Evolutionary conservation across 176 grass and related monocot species (phyloP).

Genomic region (Rhynchospora pubera): DNA sequence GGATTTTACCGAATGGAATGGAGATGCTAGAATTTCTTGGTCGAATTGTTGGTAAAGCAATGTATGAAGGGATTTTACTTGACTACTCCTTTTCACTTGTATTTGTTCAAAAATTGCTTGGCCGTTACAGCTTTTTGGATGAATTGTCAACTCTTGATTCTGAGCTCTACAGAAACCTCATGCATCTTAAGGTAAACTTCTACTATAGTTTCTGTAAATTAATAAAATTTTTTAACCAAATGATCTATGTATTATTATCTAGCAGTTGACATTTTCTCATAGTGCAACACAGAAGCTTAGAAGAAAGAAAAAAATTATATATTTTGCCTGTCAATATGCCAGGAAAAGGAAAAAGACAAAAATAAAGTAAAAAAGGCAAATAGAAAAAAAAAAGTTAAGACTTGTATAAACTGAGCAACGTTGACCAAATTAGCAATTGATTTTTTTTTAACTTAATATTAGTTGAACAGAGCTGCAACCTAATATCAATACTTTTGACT

Average conservation of each 20-base stretch:
- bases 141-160: conserved; percentile 89
- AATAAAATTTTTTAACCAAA: not conserved
- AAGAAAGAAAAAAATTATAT: not conserved
- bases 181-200: conserved; percentile 73
- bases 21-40: conserved; percentile 98
- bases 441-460: not conserved
- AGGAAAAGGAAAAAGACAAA: not conserved
- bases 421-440: not conserved
- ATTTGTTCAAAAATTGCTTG: conserved; percentile 93
- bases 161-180: conserved; percentile 88
- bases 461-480: not conserved
- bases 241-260: not conserved
- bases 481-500: not conserved
- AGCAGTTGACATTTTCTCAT: not conserved
- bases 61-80: conserved; percentile 95
- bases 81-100: conserved; percentile 95
- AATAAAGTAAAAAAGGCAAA: not conserved
- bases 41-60: conserved; percentile 88
- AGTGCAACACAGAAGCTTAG: not conserved
- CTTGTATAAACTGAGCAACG: not conserved
- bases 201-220: not conserved
- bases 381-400: too few species aligned
- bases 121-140: conserved; percentile 90
- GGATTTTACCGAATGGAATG: conserved; percentile 69
- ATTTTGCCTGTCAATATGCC: not conserved